Percentiles rank a stretch among this genome's conserved stretches.
phyloP scores from a whole-genome alignment of 139 green algal species.

The Spirogloea muscicola region DNA sequence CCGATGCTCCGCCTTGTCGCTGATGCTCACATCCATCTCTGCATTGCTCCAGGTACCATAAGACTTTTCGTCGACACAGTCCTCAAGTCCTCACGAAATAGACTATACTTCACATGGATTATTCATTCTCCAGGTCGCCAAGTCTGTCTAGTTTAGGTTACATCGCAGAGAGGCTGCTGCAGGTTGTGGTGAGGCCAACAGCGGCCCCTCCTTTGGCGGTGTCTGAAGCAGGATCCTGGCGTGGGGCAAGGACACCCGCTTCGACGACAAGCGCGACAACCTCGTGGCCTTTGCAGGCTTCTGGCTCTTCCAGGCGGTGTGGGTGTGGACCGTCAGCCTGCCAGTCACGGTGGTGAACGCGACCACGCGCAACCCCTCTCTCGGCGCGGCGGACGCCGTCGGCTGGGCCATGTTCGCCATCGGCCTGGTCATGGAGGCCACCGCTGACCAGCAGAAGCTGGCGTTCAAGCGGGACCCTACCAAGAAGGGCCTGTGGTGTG shows the following conservation, averaged over 20 bases:
- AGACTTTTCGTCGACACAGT: too few relatives aligned
- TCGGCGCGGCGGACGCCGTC: constrained; percentile 34
- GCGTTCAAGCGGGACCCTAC: constrained; percentile 61
- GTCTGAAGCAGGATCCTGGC: constrained; percentile 57
- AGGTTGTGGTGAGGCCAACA: too few relatives aligned
- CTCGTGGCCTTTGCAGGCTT: constrained; percentile 60
- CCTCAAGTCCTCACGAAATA: too few relatives aligned
- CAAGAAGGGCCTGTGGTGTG: constrained; percentile 70
- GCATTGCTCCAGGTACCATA: too few relatives aligned
- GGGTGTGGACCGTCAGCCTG: constrained; percentile 70
- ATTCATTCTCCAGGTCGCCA: too few relatives aligned
- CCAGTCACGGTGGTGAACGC: constrained; percentile 72
- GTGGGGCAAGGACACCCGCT: constrained; percentile 68
- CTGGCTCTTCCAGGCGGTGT: constrained; percentile 75
- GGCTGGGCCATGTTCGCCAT: constrained; percentile 53
- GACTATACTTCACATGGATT: too few relatives aligned
- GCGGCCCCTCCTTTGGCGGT: too few relatives aligned
- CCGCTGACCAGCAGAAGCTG: constrained; percentile 75
- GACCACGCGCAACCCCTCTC: constrained; percentile 2
- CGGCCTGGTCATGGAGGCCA: constrained; percentile 61
- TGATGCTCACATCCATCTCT: too few relatives aligned
- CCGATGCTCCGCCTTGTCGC: too few relatives aligned
- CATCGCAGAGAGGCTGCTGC: too few relatives aligned
- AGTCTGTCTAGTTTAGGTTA: too few relatives aligned
- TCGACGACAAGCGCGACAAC: constrained; percentile 70